A percentile compares a stretch with the other conserved stretches of the same genome.
These are phyloP conservation scores for Saccharomyces hybrid DNA, from an alignment of 1,139 yeast species.

Conservation along the genomic window DNA sequence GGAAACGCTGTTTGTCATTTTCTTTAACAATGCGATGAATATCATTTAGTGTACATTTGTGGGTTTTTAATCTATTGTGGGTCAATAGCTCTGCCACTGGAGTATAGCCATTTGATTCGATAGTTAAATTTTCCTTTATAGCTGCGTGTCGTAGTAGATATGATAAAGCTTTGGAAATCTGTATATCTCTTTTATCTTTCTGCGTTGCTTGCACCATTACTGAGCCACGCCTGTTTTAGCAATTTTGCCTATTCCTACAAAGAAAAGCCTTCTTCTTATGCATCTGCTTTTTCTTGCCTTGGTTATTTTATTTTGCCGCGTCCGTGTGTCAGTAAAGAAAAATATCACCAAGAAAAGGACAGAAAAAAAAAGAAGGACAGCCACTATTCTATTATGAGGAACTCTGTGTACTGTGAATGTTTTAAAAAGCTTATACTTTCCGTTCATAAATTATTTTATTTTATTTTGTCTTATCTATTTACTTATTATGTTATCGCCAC, in stretches of 20 bases:
- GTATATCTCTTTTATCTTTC: slow-evolving; percentile 38
- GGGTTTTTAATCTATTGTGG: slow-evolving; percentile 53
- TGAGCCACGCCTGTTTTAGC: not conserved
- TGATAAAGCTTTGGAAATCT: slow-evolving; percentile 67
- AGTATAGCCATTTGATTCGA: slow-evolving; percentile 64
- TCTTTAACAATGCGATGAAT: slow-evolving; percentile 51
- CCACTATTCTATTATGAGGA: no score
- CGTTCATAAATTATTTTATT: not conserved
- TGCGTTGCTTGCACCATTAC: not conserved
- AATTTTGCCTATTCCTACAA: not conserved
- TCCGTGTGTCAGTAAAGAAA: not conserved
- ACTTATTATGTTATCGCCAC: not conserved
- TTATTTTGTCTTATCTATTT: not conserved
- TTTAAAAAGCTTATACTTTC: not conserved
- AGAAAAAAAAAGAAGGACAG: not conserved
- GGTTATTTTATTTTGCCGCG: not conserved
- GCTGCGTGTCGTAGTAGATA: slow-evolving; percentile 83
- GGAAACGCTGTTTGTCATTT: slow-evolving; percentile 68
- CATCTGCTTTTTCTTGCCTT: no score
- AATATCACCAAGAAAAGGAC: not conserved
- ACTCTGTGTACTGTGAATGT: no score
- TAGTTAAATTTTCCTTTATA: slow-evolving; percentile 52
- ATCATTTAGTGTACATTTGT: slow-evolving; percentile 49
- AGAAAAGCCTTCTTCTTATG: no score
- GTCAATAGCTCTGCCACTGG: slow-evolving; percentile 44